Evolutionary conservation across 2,329 filamentous ascomycete species (phyloP), one percentile per base, ranked within the genome.

Genomic region (Phaeophleospora eucalypticola): DNA sequence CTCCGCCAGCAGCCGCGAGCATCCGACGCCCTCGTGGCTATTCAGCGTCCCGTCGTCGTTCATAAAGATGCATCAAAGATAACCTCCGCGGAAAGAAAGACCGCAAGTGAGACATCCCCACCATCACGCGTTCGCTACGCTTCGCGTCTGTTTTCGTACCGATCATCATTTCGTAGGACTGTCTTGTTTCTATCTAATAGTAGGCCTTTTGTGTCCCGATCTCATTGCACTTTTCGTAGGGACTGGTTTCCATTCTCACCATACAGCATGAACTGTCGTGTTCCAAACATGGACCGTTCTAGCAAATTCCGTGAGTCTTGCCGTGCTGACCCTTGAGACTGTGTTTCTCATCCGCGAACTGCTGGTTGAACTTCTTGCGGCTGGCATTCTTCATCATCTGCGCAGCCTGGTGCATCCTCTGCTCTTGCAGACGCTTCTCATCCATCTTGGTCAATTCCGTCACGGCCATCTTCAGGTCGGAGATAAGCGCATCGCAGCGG

Each of bases 261-360:
- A 7, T 12, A 29, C 24, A 29, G 24, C 24, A 7, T 12, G 24
- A 29, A 29, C 24, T 12, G 24, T 29, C 24, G 24, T 12, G 6
- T 29, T 29, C 24, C 12, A 6, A 29, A 7, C 24, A 7, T 29
- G 6, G 7, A 29, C 38, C 15, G 2, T n/a, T 35, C 24, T 80
- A 95, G 71, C 90, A 96, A 49, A 94, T 75, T 33, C 81, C 84
- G 68, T 95, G 90, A 1, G 89, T 91, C 80, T 96, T 96, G 45
- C 89, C 90, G 48, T 81, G 80, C 80, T 93, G 90, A 14, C 87
- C 90, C 71, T 95, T 88, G 57, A 97, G 72, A 47, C 86, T 91
- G 70, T 97, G 91, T 58, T 81, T 80, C 72, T 95, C 89, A 53
- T 84, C 80, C 70, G 83, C 68, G 62, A 78, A 85, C 37, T 76